These are phyloP conservation scores for Lecanicillium sp. DNA, from an alignment of 2,329 filamentous ascomycete genomes.

Conservation along the genomic window DNA sequence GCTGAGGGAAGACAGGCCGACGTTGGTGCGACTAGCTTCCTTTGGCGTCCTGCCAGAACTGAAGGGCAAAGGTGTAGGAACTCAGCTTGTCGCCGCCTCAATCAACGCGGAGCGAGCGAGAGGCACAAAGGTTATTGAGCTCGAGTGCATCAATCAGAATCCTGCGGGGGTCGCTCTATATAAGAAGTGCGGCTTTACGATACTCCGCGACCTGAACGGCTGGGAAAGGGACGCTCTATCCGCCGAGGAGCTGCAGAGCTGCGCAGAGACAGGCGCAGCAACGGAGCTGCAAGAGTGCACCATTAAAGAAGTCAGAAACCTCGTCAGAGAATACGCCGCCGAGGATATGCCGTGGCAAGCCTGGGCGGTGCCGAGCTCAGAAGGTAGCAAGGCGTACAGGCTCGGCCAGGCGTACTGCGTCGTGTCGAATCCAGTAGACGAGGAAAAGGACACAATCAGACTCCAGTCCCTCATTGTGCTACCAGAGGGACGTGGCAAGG, in stretches of 20 bases:
- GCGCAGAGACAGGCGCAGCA: neutral
- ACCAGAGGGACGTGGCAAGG: conserved; percentile 11
- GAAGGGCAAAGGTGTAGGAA: conserved; percentile 12
- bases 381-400: conserved; percentile 9
- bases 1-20: conserved; percentile 11
- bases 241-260: neutral
- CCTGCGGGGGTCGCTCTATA: conserved; percentile 12
- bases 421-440: conserved; percentile 12
- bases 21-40: conserved; percentile 10
- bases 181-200: conserved; percentile 10
- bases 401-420: conserved; percentile 14
- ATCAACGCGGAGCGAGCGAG: conserved; percentile 9
- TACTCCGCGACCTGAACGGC: conserved; percentile 10
- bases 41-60: conserved; percentile 13
- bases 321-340: conserved; percentile 7
- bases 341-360: conserved; percentile 14
- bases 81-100: conserved; percentile 6
- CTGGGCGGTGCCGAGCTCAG: conserved; percentile 3
- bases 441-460: conserved; percentile 8
- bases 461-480: conserved; percentile 12
- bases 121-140: conserved; percentile 11
- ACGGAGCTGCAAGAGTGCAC: conserved; percentile 6
- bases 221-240: conserved; percentile 8
- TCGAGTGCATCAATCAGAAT: conserved; percentile 15
- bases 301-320: conserved; percentile 10